Conservation (phyloP, 768 basidiomycete species). For the Tulasnella sp. region DNA sequence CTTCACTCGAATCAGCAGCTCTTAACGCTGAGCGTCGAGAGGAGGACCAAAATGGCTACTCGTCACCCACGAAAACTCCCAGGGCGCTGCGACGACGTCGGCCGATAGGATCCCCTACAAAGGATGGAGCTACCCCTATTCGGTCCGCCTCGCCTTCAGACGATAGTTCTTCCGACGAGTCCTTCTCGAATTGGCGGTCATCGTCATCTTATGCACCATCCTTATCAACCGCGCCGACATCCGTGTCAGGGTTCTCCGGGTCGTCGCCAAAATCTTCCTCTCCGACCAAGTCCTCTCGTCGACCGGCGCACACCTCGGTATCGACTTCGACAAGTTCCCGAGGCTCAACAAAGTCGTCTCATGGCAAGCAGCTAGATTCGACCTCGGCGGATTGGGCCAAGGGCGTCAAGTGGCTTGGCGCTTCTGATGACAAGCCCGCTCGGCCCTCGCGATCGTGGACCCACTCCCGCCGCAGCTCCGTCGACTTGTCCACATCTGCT, state of each 20-base stretch:
- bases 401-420: conserved; percentile 67
- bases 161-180: not conserved
- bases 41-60: too few relatives aligned
- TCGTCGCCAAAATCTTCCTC: conserved; percentile 4
- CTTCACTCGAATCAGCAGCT: too few relatives aligned
- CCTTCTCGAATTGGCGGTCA: not conserved
- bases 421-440: conserved; percentile 41
- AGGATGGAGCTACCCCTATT: not conserved
- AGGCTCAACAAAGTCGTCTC: not conserved
- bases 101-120: not conserved
- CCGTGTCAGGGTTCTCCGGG: conserved; percentile 16
- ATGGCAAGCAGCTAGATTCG: not conserved
- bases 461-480: conserved; percentile 26
- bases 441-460: conserved; percentile 29
- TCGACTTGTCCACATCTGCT: conserved; percentile 31
- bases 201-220: conserved; percentile 21
- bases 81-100: not conserved
- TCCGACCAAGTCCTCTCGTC: not conserved
- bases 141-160: not conserved
- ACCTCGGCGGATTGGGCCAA: conserved; percentile 53
- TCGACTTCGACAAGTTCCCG: too few relatives aligned
- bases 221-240: conserved; percentile 25
- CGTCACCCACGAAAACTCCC: too few relatives aligned
- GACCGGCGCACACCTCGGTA: not conserved
- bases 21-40: too few relatives aligned